phyloP scores from a whole-genome alignment of 768 basidiomycete genomes.

The Boletus coccyginus region DNA sequence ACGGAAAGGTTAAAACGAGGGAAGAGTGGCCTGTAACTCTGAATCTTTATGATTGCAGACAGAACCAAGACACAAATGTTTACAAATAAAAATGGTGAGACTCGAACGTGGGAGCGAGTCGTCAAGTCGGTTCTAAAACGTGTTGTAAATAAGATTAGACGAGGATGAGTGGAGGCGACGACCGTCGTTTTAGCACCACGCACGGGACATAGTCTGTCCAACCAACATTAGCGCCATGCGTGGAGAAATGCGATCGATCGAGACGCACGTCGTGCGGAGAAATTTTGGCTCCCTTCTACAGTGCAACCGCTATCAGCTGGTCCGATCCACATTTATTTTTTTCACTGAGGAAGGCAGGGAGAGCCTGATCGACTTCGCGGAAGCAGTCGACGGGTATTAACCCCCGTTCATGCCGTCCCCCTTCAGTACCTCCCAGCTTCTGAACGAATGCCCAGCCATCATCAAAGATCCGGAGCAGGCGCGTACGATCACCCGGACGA shows the following conservation, averaged over 20 bases:
- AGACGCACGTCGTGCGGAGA: constrained; percentile 2
- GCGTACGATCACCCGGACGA: constrained; percentile 47
- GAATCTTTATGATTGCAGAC: constrained; percentile 3
- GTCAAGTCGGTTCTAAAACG: constrained; percentile 1
- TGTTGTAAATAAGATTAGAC: neutral
- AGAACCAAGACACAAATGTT: neutral
- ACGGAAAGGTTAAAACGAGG: neutral
- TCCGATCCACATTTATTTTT: constrained; percentile 39
- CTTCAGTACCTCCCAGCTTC: constrained; percentile 28
- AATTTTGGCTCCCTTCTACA: neutral
- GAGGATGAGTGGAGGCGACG: neutral
- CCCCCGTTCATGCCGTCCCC: constrained; percentile 33
- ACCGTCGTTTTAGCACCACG: neutral
- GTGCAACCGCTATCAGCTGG: neutral
- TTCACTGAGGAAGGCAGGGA: constrained; percentile 47
- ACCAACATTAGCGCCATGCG: neutral
- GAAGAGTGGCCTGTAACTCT: neutral
- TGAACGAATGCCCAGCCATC: constrained; percentile 73
- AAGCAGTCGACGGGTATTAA: constrained; percentile 73
- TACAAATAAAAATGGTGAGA: neutral
- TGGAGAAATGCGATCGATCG: neutral
- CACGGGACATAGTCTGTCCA: neutral
- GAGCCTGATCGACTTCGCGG: constrained; percentile 43
- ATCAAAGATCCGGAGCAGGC: constrained; percentile 53
- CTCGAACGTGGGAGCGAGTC: neutral